These are phyloP conservation scores for Aspergillus pseudoglaucus DNA, from an alignment of 2,329 filamentous ascomycete species.

Conservation along the genomic window DNA sequence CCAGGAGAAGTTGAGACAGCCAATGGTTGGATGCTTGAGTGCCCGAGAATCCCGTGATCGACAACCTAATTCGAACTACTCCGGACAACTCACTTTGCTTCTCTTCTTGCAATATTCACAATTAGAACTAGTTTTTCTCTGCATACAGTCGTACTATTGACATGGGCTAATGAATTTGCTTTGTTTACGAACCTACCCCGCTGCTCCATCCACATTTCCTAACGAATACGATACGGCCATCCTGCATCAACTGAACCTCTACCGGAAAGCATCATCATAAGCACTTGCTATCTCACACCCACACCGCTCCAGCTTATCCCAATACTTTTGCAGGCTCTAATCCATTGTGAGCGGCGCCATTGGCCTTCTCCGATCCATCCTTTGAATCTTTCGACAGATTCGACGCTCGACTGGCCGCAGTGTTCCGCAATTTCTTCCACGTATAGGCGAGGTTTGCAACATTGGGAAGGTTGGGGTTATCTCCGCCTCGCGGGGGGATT, in stretches of 20 bases:
- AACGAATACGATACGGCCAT: too few relatives aligned
- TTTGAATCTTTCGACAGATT: background rate
- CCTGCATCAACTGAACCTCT: too few relatives aligned
- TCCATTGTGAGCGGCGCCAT: background rate
- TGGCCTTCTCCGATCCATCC: background rate
- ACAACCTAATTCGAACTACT: too few relatives aligned
- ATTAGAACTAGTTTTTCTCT: too few relatives aligned
- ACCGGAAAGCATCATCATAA: background rate
- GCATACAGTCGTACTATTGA: too few relatives aligned
- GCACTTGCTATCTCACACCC: background rate
- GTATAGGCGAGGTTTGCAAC: background rate
- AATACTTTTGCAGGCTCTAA: background rate
- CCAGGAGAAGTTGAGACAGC: background rate
- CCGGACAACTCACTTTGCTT: too few relatives aligned
- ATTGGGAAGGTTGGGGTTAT: conserved; percentile 10
- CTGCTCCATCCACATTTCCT: too few relatives aligned
- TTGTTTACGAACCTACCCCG: too few relatives aligned
- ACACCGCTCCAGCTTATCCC: background rate
- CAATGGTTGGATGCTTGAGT: background rate
- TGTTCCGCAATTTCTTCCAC: background rate
- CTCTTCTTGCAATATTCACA: too few relatives aligned
- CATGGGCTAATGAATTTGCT: too few relatives aligned
- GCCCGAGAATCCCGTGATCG: background rate
- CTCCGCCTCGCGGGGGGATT: conserved; percentile 15
- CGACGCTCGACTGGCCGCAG: background rate